Evolutionary conservation across 805 yeast species (phyloP), one percentile per base, ranked within the genome.

Genomic region (Candida maesae): DNA sequence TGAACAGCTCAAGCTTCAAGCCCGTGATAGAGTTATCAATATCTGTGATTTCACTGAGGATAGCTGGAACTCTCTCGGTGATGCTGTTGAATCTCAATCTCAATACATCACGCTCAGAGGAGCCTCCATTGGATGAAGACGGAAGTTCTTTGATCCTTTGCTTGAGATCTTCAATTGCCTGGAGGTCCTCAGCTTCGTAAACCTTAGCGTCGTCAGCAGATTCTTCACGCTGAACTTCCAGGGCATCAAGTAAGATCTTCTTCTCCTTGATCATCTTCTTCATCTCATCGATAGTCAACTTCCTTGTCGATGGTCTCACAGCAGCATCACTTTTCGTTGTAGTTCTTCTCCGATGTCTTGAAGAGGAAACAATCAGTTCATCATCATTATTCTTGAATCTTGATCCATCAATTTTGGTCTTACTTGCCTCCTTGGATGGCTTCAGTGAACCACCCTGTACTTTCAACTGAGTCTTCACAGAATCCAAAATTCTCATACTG

Each of bases 311-410:
- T 12, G 32, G 21, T 9, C 18, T 28, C 14, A 34, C 31, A 9
- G 31, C 19, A 14, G 16, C 19, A 7, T 33, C 27, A 15, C 34
- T 21, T 19, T 39, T 39, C 10, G 32, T 30, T 6, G 35, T 42
- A n/a, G 25, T 26, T 35, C 59, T 46, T 51, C 61, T 50, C 49
- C 61, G 47, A 44, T 57, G 53, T 51, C 60, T 54, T 9, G 59
- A 49, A 4, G 48, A 31, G 1, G 55, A 50, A 4, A 42, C 28
- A 5, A 47, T 35, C 19, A 57, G 65, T 36, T 79, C 79, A 45
- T 78, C 79, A 54, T 85, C 96, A 55, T 91, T 81, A 58, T 89
- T 85, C 56, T 85, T 89, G 66, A 77, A 84, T 44, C 80, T 72
- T 1, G 84, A 55, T 2, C 60, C 61, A 39, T 57, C 57, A 13